Base-by-base conservation (phyloP, 139 green algal genomes). In the Tetratostichococcus sp. region DNA sequence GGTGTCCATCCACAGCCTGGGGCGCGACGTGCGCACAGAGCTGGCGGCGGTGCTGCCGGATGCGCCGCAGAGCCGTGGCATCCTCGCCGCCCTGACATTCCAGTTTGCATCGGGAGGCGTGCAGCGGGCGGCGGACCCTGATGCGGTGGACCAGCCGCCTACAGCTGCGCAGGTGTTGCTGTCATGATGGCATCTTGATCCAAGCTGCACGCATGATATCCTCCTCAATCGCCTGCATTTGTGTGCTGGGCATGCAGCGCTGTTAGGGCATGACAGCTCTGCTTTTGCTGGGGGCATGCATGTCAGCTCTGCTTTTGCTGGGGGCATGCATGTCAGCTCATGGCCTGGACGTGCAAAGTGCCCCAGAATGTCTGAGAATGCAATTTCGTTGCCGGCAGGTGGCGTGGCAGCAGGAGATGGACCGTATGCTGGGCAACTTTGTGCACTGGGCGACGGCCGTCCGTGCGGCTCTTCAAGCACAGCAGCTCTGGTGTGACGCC, bases 381-480 rank as follows among this genome's bases (percentile, higher is more conserved):
- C 8, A 6, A 6, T 50, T 50, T 6, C 11, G 25, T 17, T 35
- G 42, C 71, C n/a, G 4, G 79, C 69, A 1, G 70, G 35, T 0
- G 32, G 68, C 0, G 14, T 26, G 25, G 25, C 43, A 42, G 35
- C 26, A 75, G 50, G 83, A 90, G 74, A 89, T 91, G 86, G 86
- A 89, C 67, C 66, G 65, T 31, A 75, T 88, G 76, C 72, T 89
- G 35, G 71, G 75, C 25, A 23, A 21, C 33, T 91, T 88, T 30
- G 42, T 89, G 30, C 11, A 43, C n/a, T 91, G 79, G 79, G 62
- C 81, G 31, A 31, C 26, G 0, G 67, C 66, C 1, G 69, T 87
- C 28, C 67, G 35, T 35, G 73, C 23, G 0, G 75, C 8, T 65
- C 34, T 79, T 30, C 23, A 1, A 22, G 39, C 26, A 1, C 30